Conservation (phyloP, 2,329 filamentous ascomycete species). For the Apiospora aurea region DNA sequence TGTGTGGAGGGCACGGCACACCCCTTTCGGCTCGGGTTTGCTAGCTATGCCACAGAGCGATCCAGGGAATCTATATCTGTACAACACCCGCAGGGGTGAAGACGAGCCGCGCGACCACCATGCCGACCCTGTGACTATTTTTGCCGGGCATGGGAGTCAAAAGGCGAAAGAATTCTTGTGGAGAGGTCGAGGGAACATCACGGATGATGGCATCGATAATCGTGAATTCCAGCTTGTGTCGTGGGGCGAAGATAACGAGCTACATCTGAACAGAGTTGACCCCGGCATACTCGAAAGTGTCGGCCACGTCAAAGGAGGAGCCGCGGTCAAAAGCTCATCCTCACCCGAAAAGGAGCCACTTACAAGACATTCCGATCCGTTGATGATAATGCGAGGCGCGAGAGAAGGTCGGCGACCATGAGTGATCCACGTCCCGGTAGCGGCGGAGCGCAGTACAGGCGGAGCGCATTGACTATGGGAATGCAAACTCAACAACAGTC, state of each 20-base stretch:
- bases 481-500: slow-evolving; percentile 51
- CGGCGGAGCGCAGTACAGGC: slow-evolving; percentile 50
- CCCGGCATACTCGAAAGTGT: slow-evolving; percentile 70
- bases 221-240: slow-evolving; percentile 93
- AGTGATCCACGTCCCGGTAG: slow-evolving; percentile 62
- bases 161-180: slow-evolving; percentile 93
- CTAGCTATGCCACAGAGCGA: slow-evolving; percentile 92
- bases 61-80: slow-evolving; percentile 84
- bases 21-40: slow-evolving; percentile 85
- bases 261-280: slow-evolving; percentile 79
- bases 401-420: slow-evolving; percentile 68
- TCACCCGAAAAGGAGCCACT: slow-evolving; percentile 82
- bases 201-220: slow-evolving; percentile 74
- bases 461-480: slow-evolving; percentile 52
- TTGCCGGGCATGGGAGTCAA: slow-evolving; percentile 66
- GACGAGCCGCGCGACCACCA: slow-evolving; percentile 53
- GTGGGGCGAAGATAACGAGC: slow-evolving; percentile 86
- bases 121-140: slow-evolving; percentile 61
- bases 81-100: slow-evolving; percentile 67
- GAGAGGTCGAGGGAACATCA: slow-evolving; percentile 75
- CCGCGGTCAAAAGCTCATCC: slow-evolving; percentile 69
- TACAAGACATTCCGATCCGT: slow-evolving; percentile 87
- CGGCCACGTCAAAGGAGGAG: slow-evolving; percentile 74
- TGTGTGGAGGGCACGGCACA: slow-evolving; percentile 89
- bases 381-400: slow-evolving; percentile 63